phyloP scores from a whole-genome alignment of 202 grass and related monocot species.

The Dendrocalamus latiflorus region DNA sequence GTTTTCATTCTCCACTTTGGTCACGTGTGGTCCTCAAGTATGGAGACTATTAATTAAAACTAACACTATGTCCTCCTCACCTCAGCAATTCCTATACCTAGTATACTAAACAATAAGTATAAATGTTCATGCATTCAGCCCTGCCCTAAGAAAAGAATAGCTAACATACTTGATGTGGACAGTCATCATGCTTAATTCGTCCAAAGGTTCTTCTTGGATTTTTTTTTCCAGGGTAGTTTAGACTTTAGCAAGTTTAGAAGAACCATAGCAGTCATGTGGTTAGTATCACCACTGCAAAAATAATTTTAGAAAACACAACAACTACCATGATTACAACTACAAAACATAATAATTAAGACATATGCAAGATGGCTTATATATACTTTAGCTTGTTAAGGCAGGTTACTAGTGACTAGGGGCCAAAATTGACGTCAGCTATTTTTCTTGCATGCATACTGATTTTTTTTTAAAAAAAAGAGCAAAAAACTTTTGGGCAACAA shows the following conservation, averaged over 20 bases:
- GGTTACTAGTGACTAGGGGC: constrained; percentile 1
- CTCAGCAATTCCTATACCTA: constrained; percentile 5
- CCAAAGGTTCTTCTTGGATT: neutral
- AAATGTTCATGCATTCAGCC: neutral
- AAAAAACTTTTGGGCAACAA: constrained; percentile 30
- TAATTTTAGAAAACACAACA: neutral
- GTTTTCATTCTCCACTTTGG: constrained; percentile 26
- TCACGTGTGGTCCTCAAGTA: constrained; percentile 32
- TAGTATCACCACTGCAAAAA: constrained; percentile 17
- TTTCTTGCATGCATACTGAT: constrained; percentile 17
- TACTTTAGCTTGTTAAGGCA: neutral
- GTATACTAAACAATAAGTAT: neutral
- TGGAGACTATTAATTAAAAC: constrained; percentile 13
- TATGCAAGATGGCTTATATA: neutral
- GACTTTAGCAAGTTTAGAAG: neutral
- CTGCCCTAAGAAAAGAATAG: constrained; percentile 13
- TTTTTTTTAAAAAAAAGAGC: neutral
- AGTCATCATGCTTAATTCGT: neutral
- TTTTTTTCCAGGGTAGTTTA: neutral
- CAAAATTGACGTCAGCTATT: constrained; percentile 36
- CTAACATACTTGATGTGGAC: neutral
- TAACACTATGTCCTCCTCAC: constrained; percentile 1
- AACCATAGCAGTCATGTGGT: constrained; percentile 22
- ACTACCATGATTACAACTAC: neutral
- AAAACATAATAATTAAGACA: constrained; percentile 14